These are phyloP conservation scores for Piloderma croceum DNA, from an alignment of 768 basidiomycete genomes.

Conservation along the genomic window DNA sequence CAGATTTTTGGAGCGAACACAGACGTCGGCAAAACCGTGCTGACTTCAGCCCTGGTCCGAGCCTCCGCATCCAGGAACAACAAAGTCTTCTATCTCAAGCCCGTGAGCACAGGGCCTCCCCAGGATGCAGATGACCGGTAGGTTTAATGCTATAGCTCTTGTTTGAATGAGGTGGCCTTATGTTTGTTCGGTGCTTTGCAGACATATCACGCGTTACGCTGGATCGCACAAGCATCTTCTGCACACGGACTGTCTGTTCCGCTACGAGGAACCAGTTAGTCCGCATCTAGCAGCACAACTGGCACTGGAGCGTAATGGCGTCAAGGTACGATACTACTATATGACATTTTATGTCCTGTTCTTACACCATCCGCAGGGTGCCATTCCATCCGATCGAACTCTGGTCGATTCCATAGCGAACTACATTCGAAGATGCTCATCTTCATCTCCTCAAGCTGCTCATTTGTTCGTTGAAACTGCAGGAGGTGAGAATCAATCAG, in stretches of 20 bases:
- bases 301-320: slow-evolving; percentile 24
- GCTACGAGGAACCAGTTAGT: slow-evolving; percentile 84
- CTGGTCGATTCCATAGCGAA: slow-evolving; percentile 60
- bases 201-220: slow-evolving; percentile 60
- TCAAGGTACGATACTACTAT: background rate
- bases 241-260: slow-evolving; percentile 68
- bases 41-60: slow-evolving; percentile 78
- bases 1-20: slow-evolving; percentile 96
- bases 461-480: slow-evolving; percentile 91
- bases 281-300: slow-evolving; percentile 81
- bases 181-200: slow-evolving; percentile 23
- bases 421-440: slow-evolving; percentile 54
- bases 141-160: no score
- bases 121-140: slow-evolving; percentile 84
- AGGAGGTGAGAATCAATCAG: slow-evolving; percentile 69
- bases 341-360: background rate
- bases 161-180: background rate
- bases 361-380: slow-evolving; percentile 14
- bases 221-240: slow-evolving; percentile 38
- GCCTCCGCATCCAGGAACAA: slow-evolving; percentile 58
- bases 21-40: slow-evolving; percentile 90
- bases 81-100: slow-evolving; percentile 73
- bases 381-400: slow-evolving; percentile 59
- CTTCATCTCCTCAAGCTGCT: slow-evolving; percentile 22
- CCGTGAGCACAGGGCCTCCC: slow-evolving; percentile 81